Evolutionary conservation across 805 yeast genomes (phyloP).

Genomic region (Saturnispora hagleri): DNA sequence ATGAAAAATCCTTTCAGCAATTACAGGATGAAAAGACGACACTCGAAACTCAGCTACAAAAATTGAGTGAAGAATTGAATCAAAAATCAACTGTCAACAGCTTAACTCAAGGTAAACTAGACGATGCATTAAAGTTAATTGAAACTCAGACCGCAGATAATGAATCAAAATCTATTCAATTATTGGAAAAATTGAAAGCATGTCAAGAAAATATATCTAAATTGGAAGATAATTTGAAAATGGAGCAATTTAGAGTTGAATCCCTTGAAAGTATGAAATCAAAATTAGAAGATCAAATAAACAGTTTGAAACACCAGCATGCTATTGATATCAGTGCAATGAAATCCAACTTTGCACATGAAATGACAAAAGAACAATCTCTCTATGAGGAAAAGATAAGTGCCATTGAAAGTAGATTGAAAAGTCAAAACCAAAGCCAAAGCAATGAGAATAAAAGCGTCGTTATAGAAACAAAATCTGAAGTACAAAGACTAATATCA

Average conservation of each 20-base stretch:
- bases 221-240: conserved; percentile 6
- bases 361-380: background rate
- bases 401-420: background rate
- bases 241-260: conserved; percentile 7
- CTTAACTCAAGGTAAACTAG: background rate
- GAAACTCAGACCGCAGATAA: background rate
- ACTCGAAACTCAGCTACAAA: background rate
- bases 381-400: background rate
- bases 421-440: background rate
- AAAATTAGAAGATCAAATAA: conserved; percentile 7
- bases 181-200: background rate
- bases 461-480: background rate
- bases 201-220: background rate
- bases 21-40: background rate
- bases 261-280: conserved; percentile 6
- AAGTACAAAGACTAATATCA: conserved; percentile 1
- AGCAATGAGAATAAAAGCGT: background rate
- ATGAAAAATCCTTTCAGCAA: background rate
- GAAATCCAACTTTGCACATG: conserved; percentile 1
- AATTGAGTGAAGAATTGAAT: background rate
- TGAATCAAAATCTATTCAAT: background rate
- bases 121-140: background rate
- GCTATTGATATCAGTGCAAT: background rate
- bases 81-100: background rate
- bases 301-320: background rate